These are phyloP conservation scores for Theileria annulata DNA, from an alignment of 169 alveolate genomes.

Conservation along the genomic window DNA sequence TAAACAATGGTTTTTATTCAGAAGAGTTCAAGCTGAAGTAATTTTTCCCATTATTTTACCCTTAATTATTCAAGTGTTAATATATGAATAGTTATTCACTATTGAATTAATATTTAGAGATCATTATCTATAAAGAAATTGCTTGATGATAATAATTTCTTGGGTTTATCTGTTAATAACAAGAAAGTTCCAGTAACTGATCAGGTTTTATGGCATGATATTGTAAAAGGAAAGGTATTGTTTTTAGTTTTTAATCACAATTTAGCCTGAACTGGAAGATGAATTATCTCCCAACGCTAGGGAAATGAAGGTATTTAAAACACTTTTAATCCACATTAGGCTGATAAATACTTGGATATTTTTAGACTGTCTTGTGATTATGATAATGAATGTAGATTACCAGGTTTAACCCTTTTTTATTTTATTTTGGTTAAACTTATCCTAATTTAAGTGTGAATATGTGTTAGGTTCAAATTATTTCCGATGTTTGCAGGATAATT, in stretches of 20 bases:
- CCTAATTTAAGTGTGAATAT: not conserved
- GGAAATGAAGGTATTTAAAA: slow-evolving; percentile 76
- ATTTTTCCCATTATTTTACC: not conserved
- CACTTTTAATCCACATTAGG: slow-evolving; percentile 34
- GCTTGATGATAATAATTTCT: slow-evolving; percentile 70
- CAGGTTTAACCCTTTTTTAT: slow-evolving; percentile 64
- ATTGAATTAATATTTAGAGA: slow-evolving; percentile 31
- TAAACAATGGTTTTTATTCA: slow-evolving; percentile 76
- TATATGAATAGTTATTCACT: not conserved
- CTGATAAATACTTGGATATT: slow-evolving; percentile 75
- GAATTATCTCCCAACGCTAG: slow-evolving; percentile 78
- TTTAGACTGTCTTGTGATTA: slow-evolving; percentile 78
- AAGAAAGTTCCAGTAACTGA: slow-evolving; percentile 56
- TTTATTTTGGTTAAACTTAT: too few relatives aligned
- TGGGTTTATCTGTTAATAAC: slow-evolving; percentile 72
- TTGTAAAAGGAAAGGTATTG: slow-evolving; percentile 71
- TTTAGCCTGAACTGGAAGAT: slow-evolving; percentile 81
- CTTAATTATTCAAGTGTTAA: not conserved
- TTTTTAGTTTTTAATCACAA: not conserved
- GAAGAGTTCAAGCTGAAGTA: slow-evolving; percentile 78
- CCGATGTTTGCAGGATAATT: slow-evolving; percentile 74
- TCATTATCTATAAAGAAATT: slow-evolving; percentile 67
- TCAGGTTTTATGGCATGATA: slow-evolving; percentile 76
- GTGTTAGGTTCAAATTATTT: slow-evolving; percentile 71
- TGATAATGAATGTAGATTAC: slow-evolving; percentile 78